Conservation (phyloP, 2,329 filamentous ascomycete species). For the Cercospora canescens region DNA sequence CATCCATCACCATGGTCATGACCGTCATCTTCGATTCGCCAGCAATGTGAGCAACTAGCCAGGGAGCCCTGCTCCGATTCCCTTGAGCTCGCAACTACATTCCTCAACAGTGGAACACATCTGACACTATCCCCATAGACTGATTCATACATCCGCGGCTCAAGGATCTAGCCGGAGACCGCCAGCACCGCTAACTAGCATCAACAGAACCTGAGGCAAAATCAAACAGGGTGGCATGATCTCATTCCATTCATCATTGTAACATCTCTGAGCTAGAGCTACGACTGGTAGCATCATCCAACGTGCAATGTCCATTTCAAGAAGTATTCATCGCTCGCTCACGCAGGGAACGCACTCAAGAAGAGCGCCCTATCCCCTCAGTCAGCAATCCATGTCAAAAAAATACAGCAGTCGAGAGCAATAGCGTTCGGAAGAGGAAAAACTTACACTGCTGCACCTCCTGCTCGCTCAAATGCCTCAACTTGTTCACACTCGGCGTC, state of each 20-base stretch:
- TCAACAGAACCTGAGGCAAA: background rate
- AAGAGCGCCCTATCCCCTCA: conserved; percentile 3
- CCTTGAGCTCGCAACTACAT: background rate
- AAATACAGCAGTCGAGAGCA: background rate
- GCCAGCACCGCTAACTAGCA: background rate
- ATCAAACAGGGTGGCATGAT: background rate
- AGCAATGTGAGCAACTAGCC: background rate
- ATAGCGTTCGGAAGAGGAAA: background rate
- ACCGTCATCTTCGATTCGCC: background rate
- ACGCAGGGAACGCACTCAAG: background rate
- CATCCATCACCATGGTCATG: background rate
- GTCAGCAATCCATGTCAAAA: background rate
- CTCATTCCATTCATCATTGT: background rate
- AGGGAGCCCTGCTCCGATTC: background rate
- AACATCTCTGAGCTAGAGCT: background rate
- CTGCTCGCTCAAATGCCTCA: conserved; percentile 69
- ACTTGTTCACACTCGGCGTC: conserved; percentile 69
- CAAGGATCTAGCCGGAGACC: no score
- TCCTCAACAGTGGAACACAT: background rate
- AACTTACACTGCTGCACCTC: conserved; percentile 63
- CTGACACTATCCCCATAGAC: background rate
- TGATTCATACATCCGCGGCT: no score
- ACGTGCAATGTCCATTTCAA: background rate
- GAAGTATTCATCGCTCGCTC: background rate
- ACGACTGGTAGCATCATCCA: background rate